Conservation (phyloP, 2,329 filamentous ascomycete genomes). For the Pseudogymnoascus verrucosus region DNA sequence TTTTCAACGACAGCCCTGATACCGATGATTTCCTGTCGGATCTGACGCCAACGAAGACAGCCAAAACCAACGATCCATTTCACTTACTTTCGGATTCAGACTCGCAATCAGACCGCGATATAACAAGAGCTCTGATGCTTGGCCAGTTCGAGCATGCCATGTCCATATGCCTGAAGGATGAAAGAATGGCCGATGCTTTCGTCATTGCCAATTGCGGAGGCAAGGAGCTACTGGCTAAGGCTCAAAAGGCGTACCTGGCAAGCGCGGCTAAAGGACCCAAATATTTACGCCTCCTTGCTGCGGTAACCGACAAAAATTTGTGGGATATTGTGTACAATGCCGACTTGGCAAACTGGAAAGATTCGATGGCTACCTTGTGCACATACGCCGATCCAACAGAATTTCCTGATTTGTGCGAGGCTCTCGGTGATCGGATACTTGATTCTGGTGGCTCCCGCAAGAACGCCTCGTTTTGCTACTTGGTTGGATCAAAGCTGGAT, state of each 20-base stretch:
- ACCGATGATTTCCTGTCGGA: conserved; percentile 81
- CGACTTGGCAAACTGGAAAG: conserved; percentile 88
- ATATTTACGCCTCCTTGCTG: conserved; percentile 82
- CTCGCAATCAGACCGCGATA: conserved; percentile 71
- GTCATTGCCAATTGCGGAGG: conserved; percentile 97
- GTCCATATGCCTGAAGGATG: conserved; percentile 78
- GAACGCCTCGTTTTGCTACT: conserved; percentile 92
- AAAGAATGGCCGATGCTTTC: conserved; percentile 90
- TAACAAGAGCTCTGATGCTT: conserved; percentile 81
- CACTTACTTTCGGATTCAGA: conserved; percentile 80
- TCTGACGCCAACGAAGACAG: conserved; percentile 78
- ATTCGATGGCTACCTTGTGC: conserved; percentile 91
- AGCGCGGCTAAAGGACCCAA: conserved; percentile 75
- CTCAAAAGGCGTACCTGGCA: conserved; percentile 78
- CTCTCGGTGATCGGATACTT: conserved; percentile 81
- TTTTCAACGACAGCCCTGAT: conserved; percentile 69
- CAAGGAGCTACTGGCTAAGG: conserved; percentile 87
- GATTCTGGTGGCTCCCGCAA: conserved; percentile 65
- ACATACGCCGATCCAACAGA: conserved; percentile 88
- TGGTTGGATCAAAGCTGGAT: conserved; percentile 92
- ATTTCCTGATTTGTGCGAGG: conserved; percentile 91
- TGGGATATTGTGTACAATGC: conserved; percentile 99
- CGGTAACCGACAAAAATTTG: conserved; percentile 90
- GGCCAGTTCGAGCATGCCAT: conserved; percentile 87
- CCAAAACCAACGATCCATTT: conserved; percentile 92